A percentile compares a stretch with the other conserved stretches of the same genome.
phyloP scores from a whole-genome alignment of 2,329 filamentous ascomycete genomes.

The Akanthomyces uredinophilus region DNA sequence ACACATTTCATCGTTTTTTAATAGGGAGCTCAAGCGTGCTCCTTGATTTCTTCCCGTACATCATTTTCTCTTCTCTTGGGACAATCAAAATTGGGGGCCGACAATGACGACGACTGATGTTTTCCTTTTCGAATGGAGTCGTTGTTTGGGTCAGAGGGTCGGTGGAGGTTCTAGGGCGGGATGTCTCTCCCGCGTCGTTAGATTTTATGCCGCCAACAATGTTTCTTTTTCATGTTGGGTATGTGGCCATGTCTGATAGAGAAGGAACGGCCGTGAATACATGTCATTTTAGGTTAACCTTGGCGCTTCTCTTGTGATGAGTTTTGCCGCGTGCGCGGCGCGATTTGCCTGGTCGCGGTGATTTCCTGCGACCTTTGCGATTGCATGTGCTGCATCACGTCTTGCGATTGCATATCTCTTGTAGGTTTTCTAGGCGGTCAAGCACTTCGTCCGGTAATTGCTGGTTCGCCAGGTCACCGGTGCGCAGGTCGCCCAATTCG shows the following conservation, averaged over 20 bases:
- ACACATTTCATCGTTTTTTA: slow-evolving; percentile 8
- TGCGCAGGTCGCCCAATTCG: slow-evolving; percentile 74
- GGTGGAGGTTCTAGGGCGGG: not conserved
- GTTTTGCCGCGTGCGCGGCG: not conserved
- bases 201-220: slow-evolving; percentile 16
- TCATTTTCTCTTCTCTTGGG: slow-evolving; percentile 2
- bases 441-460: slow-evolving; percentile 62
- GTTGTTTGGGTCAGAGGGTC: slow-evolving; percentile 2
- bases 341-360: not conserved
- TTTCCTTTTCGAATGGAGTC: slow-evolving; percentile 11
- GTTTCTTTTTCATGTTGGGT: slow-evolving; percentile 2
- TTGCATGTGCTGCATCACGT: slow-evolving; percentile 22
- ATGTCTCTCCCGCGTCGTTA: slow-evolving; percentile 16
- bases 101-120: slow-evolving; percentile 10
- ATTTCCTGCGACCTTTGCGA: too few species aligned
- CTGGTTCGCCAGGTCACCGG: slow-evolving; percentile 66
- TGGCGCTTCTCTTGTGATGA: not conserved
- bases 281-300: slow-evolving; percentile 15
- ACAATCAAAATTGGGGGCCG: slow-evolving; percentile 9
- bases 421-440: slow-evolving; percentile 51
- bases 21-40: slow-evolving; percentile 10
- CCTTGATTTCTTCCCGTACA: slow-evolving; percentile 11
- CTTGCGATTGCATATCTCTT: slow-evolving; percentile 55
- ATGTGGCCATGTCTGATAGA: slow-evolving; percentile 12
- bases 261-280: slow-evolving; percentile 7